Evolutionary conservation across 441 rosid genomes (phyloP), one percentile per base, ranked within the genome.

Genomic region (Flueggea neowawraea): DNA sequence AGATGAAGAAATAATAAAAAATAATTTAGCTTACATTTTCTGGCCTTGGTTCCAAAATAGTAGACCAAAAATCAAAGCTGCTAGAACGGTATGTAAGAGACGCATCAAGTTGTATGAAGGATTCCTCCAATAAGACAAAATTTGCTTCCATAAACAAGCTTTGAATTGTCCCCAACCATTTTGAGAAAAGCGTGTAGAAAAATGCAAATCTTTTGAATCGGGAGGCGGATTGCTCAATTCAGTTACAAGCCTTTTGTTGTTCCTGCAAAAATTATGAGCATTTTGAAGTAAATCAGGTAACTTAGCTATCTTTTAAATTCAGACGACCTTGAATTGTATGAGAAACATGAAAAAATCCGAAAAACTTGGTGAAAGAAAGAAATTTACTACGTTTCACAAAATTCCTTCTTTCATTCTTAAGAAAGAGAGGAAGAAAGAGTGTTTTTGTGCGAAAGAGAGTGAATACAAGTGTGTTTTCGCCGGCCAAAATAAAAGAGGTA

Each of bases 81-180:
- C 52, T 32, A 47, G 52, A 0, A 80, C 0, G 0, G 73, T 70
- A 50, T 63, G 75, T 50, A 55, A 2, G 4, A 79, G 59, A 6
- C 90, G 80, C 62, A 16, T 57, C 60, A 88, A 62, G 71, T 85
- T 84, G 75, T 84, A 84, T 8, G 76, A 36, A 28, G 89, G 91
- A 55, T 82, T 88, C 73, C 91, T 84, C 91, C 95, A 88, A 59
- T 88, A 83, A 31, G 95, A 77, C 43, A 75, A 67, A 49, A 66
- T 28, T 64, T 69, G 86, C 63, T 88, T 88, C 95, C 95, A 88
- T 0, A 85, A 60, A 66, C 90, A 88, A 56, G 77, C 71, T 39
- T 79, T 85, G 71, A 85, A 81, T 55, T 82, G 90, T 16, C 71
- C 91, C 95, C 89, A 77, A 39, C 56, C 62, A 36, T 65, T 80